phyloP scores from a whole-genome alignment of 345 rosid genomes.

The Adansonia digitata region DNA sequence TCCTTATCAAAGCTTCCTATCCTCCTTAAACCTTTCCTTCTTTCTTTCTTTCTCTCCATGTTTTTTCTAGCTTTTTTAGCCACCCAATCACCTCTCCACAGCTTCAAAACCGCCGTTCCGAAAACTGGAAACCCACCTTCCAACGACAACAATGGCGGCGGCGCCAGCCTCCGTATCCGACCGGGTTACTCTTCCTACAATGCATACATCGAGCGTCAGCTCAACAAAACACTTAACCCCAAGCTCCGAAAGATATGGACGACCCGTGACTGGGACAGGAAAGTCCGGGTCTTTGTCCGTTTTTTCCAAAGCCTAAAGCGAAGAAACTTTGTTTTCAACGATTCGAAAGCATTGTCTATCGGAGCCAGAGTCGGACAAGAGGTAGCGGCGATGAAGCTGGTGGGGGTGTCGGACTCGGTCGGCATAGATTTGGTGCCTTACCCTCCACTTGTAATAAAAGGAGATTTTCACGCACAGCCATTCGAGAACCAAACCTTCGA shows the following conservation, averaged over 20 bases:
- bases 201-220: conserved; percentile 83
- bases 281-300: conserved; percentile 55
- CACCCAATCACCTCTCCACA: background rate
- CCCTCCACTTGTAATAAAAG: conserved; percentile 71
- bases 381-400: conserved; percentile 59
- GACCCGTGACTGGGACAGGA: conserved; percentile 90
- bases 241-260: conserved; percentile 73
- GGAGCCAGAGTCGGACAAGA: conserved; percentile 94
- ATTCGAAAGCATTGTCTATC: conserved; percentile 55
- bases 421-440: conserved; percentile 82
- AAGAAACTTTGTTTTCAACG: conserved; percentile 5
- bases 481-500: conserved; percentile 61
- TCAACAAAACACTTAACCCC: conserved; percentile 86
- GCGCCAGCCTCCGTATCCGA: conserved; percentile 53
- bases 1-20: background rate
- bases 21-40: background rate
- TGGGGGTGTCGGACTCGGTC: conserved; percentile 65
- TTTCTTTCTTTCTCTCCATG: background rate
- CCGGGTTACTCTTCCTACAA: conserved; percentile 75
- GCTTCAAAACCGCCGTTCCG: background rate
- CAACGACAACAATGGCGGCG: background rate
- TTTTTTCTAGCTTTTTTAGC: background rate
- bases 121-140: background rate
- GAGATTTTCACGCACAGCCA: conserved; percentile 84
- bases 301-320: conserved; percentile 37